A percentile compares a stretch with the other conserved stretches of the same genome.
phyloP scores from a whole-genome alignment of 2,329 filamentous ascomycete species.

The Cordyceps pruinosa region DNA sequence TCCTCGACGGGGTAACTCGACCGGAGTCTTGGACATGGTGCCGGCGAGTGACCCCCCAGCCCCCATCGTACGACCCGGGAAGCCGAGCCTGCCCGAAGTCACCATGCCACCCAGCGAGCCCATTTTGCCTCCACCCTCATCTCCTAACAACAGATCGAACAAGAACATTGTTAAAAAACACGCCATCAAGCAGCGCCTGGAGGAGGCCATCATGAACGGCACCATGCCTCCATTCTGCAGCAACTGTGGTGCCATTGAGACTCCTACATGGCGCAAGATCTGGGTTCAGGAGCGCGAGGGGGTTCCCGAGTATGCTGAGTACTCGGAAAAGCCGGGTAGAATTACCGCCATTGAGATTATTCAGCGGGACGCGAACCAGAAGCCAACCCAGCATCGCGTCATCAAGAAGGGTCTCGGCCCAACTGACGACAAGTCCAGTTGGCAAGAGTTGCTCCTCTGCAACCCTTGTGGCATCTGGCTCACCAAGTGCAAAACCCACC shows the following conservation, averaged over 20 bases:
- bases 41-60: conserved; percentile 43
- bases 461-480: conserved; percentile 97
- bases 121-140: conserved; percentile 27
- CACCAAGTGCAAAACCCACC: conserved; percentile 76
- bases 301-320: conserved; percentile 60
- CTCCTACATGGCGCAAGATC: conserved; percentile 91
- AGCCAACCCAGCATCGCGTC: conserved; percentile 61
- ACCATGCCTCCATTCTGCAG: conserved; percentile 82
- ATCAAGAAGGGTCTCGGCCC: conserved; percentile 66
- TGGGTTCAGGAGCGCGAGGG: conserved; percentile 73
- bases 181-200: conserved; percentile 51
- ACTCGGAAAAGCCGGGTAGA: conserved; percentile 64
- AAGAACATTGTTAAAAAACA: conserved; percentile 60
- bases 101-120: conserved; percentile 39
- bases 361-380: conserved; percentile 54
- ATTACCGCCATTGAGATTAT: conserved; percentile 68
- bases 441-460: conserved; percentile 71
- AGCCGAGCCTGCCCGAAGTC: conserved; percentile 28
- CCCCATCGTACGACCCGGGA: conserved; percentile 19
- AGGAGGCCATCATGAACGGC: conserved; percentile 64
- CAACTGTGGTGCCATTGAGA: conserved; percentile 93
- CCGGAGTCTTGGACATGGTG: conserved; percentile 27
- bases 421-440: conserved; percentile 58
- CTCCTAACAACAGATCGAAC: conserved; percentile 45
- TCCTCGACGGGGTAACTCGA: conserved; percentile 33